Evolutionary conservation across 1,284 basidiomycete species (phyloP).

Genomic region (Ceratobasidium sp.): DNA sequence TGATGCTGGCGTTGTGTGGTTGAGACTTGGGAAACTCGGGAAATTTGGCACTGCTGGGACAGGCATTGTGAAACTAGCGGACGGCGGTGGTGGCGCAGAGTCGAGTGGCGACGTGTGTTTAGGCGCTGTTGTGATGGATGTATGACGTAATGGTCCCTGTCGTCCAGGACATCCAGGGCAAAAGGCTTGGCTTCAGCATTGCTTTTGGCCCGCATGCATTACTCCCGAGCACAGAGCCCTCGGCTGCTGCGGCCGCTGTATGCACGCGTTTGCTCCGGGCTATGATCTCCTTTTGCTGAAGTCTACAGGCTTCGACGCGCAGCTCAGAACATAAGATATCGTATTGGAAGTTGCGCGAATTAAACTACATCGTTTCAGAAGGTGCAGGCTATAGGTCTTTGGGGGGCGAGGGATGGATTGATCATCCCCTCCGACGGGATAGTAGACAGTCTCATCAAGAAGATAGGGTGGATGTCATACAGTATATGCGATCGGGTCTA

Average conservation of each 20-base stretch:
- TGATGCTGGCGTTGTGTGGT: background rate
- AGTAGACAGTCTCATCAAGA: background rate
- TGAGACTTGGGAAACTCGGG: conserved; percentile 13
- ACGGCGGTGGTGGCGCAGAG: background rate
- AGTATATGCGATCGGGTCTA: background rate
- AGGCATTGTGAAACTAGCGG: background rate
- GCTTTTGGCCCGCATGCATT: background rate
- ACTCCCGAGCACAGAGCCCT: background rate
- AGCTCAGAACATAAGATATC: background rate
- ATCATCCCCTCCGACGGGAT: background rate
- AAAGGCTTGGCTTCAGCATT: background rate
- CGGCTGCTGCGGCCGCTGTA: conserved; percentile 1
- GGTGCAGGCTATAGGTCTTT: background rate
- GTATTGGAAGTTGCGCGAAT: background rate
- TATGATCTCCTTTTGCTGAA: background rate
- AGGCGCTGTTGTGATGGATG: background rate
- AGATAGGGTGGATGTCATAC: background rate
- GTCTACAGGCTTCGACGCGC: background rate
- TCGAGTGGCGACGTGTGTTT: background rate
- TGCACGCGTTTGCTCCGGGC: background rate
- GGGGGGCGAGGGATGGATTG: background rate
- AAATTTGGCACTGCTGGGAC: background rate
- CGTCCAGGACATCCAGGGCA: background rate
- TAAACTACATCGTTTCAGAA: background rate
- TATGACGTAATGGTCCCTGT: background rate